phyloP scores from a whole-genome alignment of 176 grass and related monocot species.

The Thinopyrum elongatum region DNA sequence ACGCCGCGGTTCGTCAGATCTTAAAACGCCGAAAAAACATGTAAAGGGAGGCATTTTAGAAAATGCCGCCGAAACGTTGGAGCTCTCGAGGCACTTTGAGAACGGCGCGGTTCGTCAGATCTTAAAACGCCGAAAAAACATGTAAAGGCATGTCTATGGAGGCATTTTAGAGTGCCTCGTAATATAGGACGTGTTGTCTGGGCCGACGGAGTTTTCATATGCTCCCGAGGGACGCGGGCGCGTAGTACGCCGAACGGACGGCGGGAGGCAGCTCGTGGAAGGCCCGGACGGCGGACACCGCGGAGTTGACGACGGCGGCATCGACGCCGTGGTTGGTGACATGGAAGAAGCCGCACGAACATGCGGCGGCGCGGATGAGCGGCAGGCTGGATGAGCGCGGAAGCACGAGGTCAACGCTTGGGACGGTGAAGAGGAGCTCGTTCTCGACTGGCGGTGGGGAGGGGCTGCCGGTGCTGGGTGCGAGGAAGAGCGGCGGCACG shows the following conservation, averaged over 20 bases:
- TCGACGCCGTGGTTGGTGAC: constrained; percentile 38
- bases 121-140: too few species aligned
- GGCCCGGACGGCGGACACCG: constrained; percentile 28
- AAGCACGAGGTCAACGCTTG: constrained; percentile 23
- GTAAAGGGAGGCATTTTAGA: too few species aligned
- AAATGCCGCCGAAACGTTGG: too few species aligned
- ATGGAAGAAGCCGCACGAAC: constrained; percentile 51
- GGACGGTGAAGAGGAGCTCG: background rate
- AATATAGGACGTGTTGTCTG: too few species aligned
- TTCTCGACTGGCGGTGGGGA: too few species aligned
- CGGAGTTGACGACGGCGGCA: constrained; percentile 1
- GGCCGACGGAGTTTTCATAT: too few species aligned
- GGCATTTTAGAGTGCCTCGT: too few species aligned
- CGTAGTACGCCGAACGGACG: constrained; percentile 31
- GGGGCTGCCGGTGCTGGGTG: background rate
- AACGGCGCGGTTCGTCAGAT: too few species aligned
- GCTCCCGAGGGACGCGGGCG: background rate
- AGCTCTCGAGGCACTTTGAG: too few species aligned
- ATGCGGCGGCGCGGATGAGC: constrained; percentile 32
- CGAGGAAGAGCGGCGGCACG: constrained; percentile 2
- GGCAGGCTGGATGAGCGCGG: background rate
- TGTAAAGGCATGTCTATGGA: too few species aligned
- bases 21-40: too few species aligned
- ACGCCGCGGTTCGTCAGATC: too few species aligned
- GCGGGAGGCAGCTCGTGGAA: constrained; percentile 45